These are phyloP conservation scores for Sophora flavescens DNA, from an alignment of 306 rosid species.

Conservation along the genomic window DNA sequence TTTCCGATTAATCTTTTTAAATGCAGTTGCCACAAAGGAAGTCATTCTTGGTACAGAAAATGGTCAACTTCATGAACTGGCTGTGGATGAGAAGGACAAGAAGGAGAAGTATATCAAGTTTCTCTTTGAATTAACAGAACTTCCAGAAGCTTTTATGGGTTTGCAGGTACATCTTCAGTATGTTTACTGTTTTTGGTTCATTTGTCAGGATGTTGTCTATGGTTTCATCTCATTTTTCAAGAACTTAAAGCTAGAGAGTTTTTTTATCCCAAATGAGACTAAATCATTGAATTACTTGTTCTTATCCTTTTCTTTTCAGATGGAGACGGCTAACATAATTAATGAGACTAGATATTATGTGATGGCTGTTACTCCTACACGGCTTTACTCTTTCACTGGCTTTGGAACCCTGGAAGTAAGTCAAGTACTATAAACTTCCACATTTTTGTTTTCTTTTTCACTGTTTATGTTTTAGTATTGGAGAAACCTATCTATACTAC, in stretches of 20 bases:
- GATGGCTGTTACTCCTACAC: constrained; percentile 97
- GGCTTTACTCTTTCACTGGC: constrained; percentile 92
- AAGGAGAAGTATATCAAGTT: constrained; percentile 87
- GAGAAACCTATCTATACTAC: constrained; percentile 9
- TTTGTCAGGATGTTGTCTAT: constrained; percentile 28
- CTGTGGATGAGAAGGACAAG: constrained; percentile 97
- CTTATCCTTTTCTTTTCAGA: constrained; percentile 60
- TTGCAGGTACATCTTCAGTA: constrained; percentile 66
- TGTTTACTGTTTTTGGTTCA: constrained; percentile 37
- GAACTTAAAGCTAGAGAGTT: constrained; percentile 29
- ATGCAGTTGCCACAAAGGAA: constrained; percentile 88
- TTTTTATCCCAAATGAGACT: not conserved
- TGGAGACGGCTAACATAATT: constrained; percentile 82
- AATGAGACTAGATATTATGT: constrained; percentile 91
- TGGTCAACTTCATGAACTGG: constrained; percentile 86
- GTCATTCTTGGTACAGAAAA: constrained; percentile 87
- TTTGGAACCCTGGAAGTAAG: constrained; percentile 84
- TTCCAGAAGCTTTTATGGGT: constrained; percentile 88
- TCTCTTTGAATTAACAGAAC: constrained; percentile 75
- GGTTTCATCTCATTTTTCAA: constrained; percentile 30
- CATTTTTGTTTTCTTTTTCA: not conserved
- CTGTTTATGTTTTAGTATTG: not conserved
- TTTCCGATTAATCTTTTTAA: constrained; percentile 44
- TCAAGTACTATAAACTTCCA: constrained; percentile 40
- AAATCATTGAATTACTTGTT: constrained; percentile 45